Percentiles rank a stretch among this genome's conserved stretches.
These are phyloP conservation scores for Umbilicaria muhlenbergii DNA, from an alignment of 495 filamentous ascomycete species.

Conservation along the genomic window DNA sequence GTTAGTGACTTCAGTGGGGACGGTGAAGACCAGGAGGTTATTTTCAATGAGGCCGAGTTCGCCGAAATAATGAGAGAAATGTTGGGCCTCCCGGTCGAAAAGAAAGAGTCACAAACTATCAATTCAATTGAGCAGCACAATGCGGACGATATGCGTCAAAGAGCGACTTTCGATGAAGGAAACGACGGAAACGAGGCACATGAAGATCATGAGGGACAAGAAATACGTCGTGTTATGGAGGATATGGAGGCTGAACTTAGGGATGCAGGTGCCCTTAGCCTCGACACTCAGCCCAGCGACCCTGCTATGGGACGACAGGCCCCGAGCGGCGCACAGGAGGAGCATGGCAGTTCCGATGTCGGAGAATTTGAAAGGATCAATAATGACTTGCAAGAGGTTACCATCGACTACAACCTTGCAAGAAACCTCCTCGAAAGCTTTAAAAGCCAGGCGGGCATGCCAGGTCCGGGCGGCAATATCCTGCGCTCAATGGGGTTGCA, in stretches of 20 bases:
- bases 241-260: conserved; percentile 73
- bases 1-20: conserved; percentile 25
- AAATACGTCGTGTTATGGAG: conserved; percentile 55
- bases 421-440: conserved; percentile 88
- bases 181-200: conserved; percentile 4
- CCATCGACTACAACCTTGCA: conserved; percentile 74
- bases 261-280: conserved; percentile 54
- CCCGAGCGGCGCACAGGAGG: conserved; percentile 13
- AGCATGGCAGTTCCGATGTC: background rate
- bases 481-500: conserved; percentile 70
- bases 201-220: conserved; percentile 45
- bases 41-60: conserved; percentile 77
- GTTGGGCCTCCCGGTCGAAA: conserved; percentile 59
- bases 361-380: too few species aligned
- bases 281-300: conserved; percentile 26
- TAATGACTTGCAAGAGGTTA: conserved; percentile 28
- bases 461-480: conserved; percentile 76
- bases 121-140: background rate
- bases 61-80: conserved; percentile 82
- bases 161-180: background rate
- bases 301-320: background rate
- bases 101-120: background rate
- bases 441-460: conserved; percentile 68
- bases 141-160: too few species aligned
- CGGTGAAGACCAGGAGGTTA: conserved; percentile 60